phyloP scores from a whole-genome alignment of 345 rosid genomes.

The Eucalyptus pauciflora region DNA sequence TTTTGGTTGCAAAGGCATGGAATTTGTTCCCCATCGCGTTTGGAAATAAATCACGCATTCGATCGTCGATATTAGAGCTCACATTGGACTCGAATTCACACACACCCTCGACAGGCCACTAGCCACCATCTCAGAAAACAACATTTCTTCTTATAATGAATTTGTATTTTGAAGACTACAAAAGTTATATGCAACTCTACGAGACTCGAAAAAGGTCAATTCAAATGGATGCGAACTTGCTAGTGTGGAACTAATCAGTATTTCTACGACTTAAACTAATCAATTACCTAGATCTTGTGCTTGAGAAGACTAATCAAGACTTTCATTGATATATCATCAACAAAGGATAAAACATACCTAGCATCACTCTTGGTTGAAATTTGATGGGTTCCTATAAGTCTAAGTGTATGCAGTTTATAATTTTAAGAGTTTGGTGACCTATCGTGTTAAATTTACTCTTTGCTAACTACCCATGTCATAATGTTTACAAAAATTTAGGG shows the following conservation, averaged over 20 bases:
- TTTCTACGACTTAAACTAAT: not conserved
- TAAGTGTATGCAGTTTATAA: not conserved
- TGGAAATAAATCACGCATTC: not conserved
- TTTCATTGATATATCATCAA: not conserved
- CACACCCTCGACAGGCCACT: fast-evolving
- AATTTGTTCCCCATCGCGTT: not conserved
- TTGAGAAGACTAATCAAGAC: not conserved
- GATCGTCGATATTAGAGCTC: fast-evolving
- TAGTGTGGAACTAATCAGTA: not conserved
- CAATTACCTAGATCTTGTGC: not conserved
- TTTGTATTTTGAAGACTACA: not conserved
- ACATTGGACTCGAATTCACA: not conserved
- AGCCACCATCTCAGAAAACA: too few relatives aligned
- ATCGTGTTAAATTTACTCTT: not conserved
- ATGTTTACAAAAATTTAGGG: not conserved
- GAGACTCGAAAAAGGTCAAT: not conserved
- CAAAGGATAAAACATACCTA: not conserved
- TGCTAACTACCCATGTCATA: not conserved
- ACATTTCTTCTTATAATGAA: not conserved
- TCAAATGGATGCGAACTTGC: too few relatives aligned
- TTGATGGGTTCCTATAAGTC: not conserved
- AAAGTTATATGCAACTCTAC: not conserved
- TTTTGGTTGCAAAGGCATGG: not conserved
- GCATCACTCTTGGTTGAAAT: not conserved
- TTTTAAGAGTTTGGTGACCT: not conserved